Conservation (phyloP, 352 stramenopile species). For the Phytophthora multivora region DNA sequence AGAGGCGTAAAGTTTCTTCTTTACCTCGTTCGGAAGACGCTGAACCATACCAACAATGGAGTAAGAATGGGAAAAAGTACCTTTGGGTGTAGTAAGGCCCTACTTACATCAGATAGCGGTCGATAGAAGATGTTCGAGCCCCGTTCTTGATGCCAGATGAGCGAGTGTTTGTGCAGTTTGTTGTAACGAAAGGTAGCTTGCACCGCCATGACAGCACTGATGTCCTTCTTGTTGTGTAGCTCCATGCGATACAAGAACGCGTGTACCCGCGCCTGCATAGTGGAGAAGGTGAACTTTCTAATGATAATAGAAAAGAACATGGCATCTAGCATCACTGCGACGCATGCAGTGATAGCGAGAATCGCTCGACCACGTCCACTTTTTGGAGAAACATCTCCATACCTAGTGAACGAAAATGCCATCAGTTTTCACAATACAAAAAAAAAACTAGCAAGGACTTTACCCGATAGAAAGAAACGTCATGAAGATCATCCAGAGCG, state of each 20-base stretch:
- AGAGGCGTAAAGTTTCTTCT: constrained; percentile 74
- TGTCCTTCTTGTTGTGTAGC: constrained; percentile 62
- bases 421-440: not conserved
- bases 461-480: constrained; percentile 56
- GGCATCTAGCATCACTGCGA: constrained; percentile 42
- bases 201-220: constrained; percentile 68
- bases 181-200: constrained; percentile 71
- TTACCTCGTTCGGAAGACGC: constrained; percentile 74
- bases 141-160: constrained; percentile 70
- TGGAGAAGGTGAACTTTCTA: constrained; percentile 66
- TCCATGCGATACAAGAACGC: constrained; percentile 71
- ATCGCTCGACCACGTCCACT: constrained; percentile 36
- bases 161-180: constrained; percentile 65
- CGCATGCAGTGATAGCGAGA: constrained; percentile 32
- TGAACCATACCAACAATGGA: constrained; percentile 13
- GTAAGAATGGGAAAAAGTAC: not conserved
- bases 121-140: constrained; percentile 52
- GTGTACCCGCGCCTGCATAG: constrained; percentile 67
- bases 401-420: constrained; percentile 23
- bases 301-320: constrained; percentile 68
- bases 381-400: constrained; percentile 44
- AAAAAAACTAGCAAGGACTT: not conserved
- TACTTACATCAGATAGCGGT: constrained; percentile 58
- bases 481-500: constrained; percentile 53
- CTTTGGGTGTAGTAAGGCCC: not conserved